A percentile compares a stretch with the other conserved stretches of the same genome.
phyloP scores from a whole-genome alignment of 306 rosid species.

The Ochetophila trinervis region DNA sequence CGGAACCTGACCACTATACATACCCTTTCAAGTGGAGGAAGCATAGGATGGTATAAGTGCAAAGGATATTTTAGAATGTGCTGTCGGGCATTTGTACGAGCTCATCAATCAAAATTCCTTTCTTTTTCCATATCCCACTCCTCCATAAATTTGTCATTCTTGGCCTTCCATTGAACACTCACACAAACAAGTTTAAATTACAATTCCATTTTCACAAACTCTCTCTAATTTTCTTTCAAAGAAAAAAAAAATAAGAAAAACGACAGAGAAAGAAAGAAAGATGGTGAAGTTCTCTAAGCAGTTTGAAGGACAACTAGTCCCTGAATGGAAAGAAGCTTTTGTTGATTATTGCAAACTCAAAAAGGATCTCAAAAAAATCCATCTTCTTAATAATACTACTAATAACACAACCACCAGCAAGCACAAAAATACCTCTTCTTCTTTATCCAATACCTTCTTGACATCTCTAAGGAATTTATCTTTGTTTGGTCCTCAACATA shows the following conservation, averaged over 20 bases:
- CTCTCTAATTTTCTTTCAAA: conserved; percentile 19
- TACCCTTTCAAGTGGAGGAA: conserved; percentile 59
- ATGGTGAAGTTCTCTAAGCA: conserved; percentile 98
- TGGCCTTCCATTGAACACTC: conserved; percentile 58
- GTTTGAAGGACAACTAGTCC: conserved; percentile 85
- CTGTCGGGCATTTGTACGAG: conserved; percentile 72
- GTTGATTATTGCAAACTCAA: conserved; percentile 90
- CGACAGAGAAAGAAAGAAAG: conserved; percentile 14
- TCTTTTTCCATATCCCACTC: conserved; percentile 36
- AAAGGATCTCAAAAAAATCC: conserved; percentile 72
- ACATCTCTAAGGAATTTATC: conserved; percentile 55
- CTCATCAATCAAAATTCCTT: conserved; percentile 49
- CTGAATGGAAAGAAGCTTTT: conserved; percentile 98
- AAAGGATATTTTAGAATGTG: conserved; percentile 95
- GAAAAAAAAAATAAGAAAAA: not conserved
- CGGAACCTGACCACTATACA: conserved; percentile 34
- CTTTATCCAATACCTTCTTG: conserved; percentile 42
- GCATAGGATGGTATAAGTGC: conserved; percentile 56
- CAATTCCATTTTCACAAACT: not conserved
- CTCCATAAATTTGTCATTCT: conserved; percentile 41
- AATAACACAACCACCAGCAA: conserved; percentile 20
- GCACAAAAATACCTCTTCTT: conserved; percentile 28
- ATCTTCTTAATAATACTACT: conserved; percentile 35
- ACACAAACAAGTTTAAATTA: conserved; percentile 13
- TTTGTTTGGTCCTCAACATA: conserved; percentile 55